Conservation (phyloP, 2,329 filamentous ascomycete genomes). For the Didymosphaeria variabile region DNA sequence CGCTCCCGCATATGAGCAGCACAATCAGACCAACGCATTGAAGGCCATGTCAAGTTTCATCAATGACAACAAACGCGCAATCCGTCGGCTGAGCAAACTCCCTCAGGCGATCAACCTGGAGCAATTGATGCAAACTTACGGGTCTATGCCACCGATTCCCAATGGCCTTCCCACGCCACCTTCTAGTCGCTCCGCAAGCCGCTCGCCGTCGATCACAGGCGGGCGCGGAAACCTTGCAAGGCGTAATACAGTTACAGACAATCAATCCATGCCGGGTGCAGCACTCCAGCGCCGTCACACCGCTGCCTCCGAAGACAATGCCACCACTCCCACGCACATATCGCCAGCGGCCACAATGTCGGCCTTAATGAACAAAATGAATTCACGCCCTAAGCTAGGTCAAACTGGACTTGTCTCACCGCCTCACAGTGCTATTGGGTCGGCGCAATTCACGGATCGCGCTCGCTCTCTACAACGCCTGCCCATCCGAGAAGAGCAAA, state of each 20-base stretch:
- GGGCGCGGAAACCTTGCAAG: conserved; percentile 1
- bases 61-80: conserved; percentile 31
- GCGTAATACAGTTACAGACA: conserved; percentile 6
- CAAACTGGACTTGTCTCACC: conserved; percentile 15
- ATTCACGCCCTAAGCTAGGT: conserved; percentile 20
- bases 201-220: conserved; percentile 17
- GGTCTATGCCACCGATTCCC: conserved; percentile 14
- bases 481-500: background rate
- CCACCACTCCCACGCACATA: conserved; percentile 16
- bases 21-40: conserved; percentile 55
- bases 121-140: conserved; percentile 29
- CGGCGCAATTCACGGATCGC: conserved; percentile 15
- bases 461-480: conserved; percentile 24
- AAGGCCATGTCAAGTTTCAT: conserved; percentile 54
- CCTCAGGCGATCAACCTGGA: conserved; percentile 28
- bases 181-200: conserved; percentile 28
- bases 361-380: conserved; percentile 29
- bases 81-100: conserved; percentile 32
- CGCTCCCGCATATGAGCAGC: conserved; percentile 53
- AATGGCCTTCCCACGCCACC: conserved; percentile 27
- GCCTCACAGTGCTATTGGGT: conserved; percentile 19
- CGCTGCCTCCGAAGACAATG: conserved; percentile 16
- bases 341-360: conserved; percentile 29
- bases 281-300: conserved; percentile 3
- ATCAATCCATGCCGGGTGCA: background rate